phyloP scores from a whole-genome alignment of 495 filamentous ascomycete genomes.

The Umbilicaria muhlenbergii region DNA sequence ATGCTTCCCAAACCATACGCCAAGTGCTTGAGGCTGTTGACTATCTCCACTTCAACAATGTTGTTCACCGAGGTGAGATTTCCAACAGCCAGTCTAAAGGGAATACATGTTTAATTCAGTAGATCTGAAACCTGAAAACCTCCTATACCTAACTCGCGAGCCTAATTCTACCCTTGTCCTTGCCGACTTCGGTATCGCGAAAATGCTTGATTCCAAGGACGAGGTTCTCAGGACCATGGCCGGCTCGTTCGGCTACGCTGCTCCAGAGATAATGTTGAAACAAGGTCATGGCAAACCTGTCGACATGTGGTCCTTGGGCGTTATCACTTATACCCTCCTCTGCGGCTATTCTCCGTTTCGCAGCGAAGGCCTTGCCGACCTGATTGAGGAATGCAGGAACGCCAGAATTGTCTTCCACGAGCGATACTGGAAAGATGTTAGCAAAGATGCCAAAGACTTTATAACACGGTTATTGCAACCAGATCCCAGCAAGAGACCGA shows the following conservation, averaged over 20 bases:
- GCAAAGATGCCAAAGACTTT: slow-evolving; percentile 89
- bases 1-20: slow-evolving; percentile 89
- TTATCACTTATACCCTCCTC: slow-evolving; percentile 98
- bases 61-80: slow-evolving; percentile 78
- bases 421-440: slow-evolving; percentile 97
- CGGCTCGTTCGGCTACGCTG: slow-evolving; percentile 94
- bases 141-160: slow-evolving; percentile 75
- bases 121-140: slow-evolving; percentile 98
- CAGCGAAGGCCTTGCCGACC: slow-evolving; percentile 77
- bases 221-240: slow-evolving; percentile 97
- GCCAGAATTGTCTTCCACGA: slow-evolving; percentile 95
- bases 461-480: slow-evolving; percentile 71
- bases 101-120: background rate
- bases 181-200: slow-evolving; percentile 97
- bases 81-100: background rate
- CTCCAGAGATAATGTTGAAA: slow-evolving; percentile 97
- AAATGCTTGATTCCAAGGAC: slow-evolving; percentile 83
- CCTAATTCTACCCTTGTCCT: slow-evolving; percentile 73
- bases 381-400: slow-evolving; percentile 86
- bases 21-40: slow-evolving; percentile 90
- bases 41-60: slow-evolving; percentile 87
- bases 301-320: slow-evolving; percentile 97
- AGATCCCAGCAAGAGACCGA: slow-evolving; percentile 58
- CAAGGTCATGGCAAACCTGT: slow-evolving; percentile 96
- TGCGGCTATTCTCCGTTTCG: slow-evolving; percentile 98